Percentiles rank a stretch among this genome's conserved stretches.
Conservation (phyloP, 306 rosid species). For the Cicer pinnatifidum region DNA sequence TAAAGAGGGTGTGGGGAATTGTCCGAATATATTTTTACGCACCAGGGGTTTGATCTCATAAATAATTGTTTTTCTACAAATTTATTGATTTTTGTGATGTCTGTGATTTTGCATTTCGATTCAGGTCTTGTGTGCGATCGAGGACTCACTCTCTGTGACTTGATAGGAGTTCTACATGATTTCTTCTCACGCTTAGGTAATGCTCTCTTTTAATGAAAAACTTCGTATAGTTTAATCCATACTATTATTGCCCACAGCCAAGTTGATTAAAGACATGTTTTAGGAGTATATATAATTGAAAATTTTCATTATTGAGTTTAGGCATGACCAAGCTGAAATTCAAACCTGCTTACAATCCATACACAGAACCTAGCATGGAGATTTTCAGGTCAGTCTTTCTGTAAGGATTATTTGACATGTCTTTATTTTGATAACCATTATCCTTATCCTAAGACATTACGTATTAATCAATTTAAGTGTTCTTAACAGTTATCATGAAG, state of each 20-base stretch:
- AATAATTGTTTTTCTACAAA: neutral
- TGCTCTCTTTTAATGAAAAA: conserved; percentile 22
- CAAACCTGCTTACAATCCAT: conserved; percentile 97
- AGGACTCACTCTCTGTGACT: conserved; percentile 85
- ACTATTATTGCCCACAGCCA: neutral
- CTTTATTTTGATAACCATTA: conserved; percentile 2
- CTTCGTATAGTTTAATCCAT: neutral
- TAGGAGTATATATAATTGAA: conserved; percentile 14
- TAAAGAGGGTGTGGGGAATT: neutral
- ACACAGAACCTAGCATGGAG: conserved; percentile 99
- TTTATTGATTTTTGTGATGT: conserved; percentile 6
- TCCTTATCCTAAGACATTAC: neutral
- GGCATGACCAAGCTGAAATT: conserved; percentile 86
- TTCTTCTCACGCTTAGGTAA: conserved; percentile 89
- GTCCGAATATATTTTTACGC: conserved; percentile 2
- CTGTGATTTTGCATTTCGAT: conserved; percentile 33
- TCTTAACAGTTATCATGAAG: conserved; percentile 80
- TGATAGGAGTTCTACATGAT: conserved; percentile 83
- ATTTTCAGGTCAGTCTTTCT: conserved; percentile 70
- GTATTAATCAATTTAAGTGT: conserved; percentile 21
- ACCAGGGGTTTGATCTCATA: conserved; percentile 1
- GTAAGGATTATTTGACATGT: conserved; percentile 33
- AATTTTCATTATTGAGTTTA: conserved; percentile 43
- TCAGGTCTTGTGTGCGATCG: conserved; percentile 90
- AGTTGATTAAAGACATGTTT: neutral